These are phyloP conservation scores for Neurospora sp. DNA, from an alignment of 495 filamentous ascomycete genomes.

Conservation along the genomic window DNA sequence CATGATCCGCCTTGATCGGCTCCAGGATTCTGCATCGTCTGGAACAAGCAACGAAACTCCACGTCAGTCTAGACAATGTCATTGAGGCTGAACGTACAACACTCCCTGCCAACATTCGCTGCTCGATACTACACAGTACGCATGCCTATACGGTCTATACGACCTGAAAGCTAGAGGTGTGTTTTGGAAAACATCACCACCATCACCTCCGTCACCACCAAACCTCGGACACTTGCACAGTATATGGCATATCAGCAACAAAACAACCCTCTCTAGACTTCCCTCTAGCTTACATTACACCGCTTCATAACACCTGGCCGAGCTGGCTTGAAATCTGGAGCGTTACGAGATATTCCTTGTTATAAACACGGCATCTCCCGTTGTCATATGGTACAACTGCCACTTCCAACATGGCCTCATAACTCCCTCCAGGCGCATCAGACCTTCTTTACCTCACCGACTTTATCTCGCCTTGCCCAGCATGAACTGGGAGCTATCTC, in stretches of 20 bases:
- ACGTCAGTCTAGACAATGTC: background rate
- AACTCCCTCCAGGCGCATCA: background rate
- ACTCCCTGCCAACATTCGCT: background rate
- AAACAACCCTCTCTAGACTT: background rate
- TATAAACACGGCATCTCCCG: background rate
- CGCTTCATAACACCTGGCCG: background rate
- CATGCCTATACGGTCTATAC: background rate
- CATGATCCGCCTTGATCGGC: constrained; percentile 1
- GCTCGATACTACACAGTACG: background rate
- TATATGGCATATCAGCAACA: background rate
- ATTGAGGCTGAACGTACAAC: background rate
- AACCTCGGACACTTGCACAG: background rate
- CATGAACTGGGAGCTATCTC: background rate
- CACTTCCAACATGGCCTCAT: background rate
- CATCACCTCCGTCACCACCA: background rate
- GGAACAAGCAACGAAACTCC: background rate
- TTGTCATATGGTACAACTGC: background rate
- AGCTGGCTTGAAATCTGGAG: background rate
- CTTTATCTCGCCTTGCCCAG: background rate
- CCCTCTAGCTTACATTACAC: background rate
- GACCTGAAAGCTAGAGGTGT: background rate
- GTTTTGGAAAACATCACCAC: background rate
- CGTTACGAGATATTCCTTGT: background rate
- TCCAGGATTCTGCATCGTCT: background rate
- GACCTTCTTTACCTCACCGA: background rate